Evolutionary conservation across 1,139 yeast species (phyloP).

Genomic region (Diutina rugosa): DNA sequence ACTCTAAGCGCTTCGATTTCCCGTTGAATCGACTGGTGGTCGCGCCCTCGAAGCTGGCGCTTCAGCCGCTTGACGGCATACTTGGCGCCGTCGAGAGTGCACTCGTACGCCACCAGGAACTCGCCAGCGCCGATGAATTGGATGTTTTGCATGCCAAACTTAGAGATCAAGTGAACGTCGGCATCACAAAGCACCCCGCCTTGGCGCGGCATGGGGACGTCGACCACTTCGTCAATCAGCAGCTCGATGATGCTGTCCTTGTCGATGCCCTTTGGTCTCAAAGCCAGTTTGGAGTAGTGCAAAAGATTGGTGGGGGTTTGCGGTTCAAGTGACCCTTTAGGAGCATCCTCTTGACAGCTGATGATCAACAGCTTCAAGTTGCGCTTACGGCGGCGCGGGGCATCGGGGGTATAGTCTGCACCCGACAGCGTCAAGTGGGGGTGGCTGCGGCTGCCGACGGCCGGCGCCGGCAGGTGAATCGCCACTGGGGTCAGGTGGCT

Average conservation of each 20-base stretch:
- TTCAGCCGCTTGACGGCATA: conserved; percentile 85
- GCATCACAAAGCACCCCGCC: conserved; percentile 6
- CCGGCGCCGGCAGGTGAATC: background rate
- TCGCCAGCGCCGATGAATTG: conserved; percentile 71
- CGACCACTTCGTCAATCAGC: conserved; percentile 2
- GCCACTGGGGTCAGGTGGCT: conserved; percentile 1
- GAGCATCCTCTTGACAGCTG: background rate
- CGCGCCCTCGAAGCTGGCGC: conserved; percentile 31
- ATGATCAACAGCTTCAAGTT: background rate
- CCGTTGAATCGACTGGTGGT: conserved; percentile 21
- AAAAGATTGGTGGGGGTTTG: conserved; percentile 16
- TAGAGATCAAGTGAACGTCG: conserved; percentile 50
- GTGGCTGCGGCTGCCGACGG: background rate
- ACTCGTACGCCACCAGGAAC: conserved; percentile 77
- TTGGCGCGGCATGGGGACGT: conserved; percentile 3
- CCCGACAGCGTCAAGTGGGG: background rate
- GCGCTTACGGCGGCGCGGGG: background rate
- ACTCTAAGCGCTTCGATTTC: conserved; percentile 33
- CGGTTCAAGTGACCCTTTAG: conserved; percentile 11
- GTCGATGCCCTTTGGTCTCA: conserved; percentile 3
- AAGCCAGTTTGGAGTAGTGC: background rate
- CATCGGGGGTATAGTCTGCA: background rate
- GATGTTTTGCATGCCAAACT: conserved; percentile 55
- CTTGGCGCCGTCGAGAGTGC: conserved; percentile 42
- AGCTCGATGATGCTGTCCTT: conserved; percentile 4